Percentiles rank a stretch among this genome's conserved stretches.
These are phyloP conservation scores for Phascolomyces articulosus DNA, from an alignment of 371 early-diverging fungal species.

Conservation along the genomic window DNA sequence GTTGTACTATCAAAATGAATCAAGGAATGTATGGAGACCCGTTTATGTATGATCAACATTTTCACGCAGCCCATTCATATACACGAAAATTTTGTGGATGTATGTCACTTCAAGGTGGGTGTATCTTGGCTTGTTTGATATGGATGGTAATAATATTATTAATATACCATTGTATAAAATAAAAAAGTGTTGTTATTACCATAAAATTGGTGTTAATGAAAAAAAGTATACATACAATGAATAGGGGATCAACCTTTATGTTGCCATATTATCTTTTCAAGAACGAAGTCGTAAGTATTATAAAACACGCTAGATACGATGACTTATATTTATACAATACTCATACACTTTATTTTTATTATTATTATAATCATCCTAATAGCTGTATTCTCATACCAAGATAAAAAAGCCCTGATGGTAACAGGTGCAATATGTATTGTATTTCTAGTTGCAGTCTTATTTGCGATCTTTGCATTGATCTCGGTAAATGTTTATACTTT, in stretches of 20 bases:
- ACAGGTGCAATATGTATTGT: slow-evolving; percentile 36
- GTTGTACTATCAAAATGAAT: background rate
- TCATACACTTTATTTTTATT: background rate
- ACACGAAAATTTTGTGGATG: slow-evolving; percentile 30
- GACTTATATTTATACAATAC: too few relatives aligned
- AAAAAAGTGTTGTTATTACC: too few relatives aligned
- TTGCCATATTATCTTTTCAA: slow-evolving; percentile 25
- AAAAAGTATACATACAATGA: background rate
- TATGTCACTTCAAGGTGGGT: slow-evolving; percentile 27
- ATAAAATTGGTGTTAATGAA: too few relatives aligned
- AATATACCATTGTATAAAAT: background rate
- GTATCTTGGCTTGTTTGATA: slow-evolving; percentile 19
- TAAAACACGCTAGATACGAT: too few relatives aligned
- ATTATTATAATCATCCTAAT: background rate
- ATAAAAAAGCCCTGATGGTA: slow-evolving; percentile 24
- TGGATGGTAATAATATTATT: slow-evolving; percentile 20
- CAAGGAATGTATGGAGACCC: slow-evolving; percentile 3
- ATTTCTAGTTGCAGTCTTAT: slow-evolving; percentile 31
- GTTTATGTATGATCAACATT: background rate
- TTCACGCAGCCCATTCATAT: slow-evolving; percentile 25
- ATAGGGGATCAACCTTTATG: slow-evolving; percentile 25
- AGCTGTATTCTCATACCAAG: slow-evolving; percentile 44
- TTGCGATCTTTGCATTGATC: slow-evolving; percentile 32
- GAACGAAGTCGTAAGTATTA: slow-evolving; percentile 23
- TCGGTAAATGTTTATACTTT: slow-evolving; percentile 13